phyloP scores from a whole-genome alignment of 352 stramenopile species.

The Phytopythium vexans region DNA sequence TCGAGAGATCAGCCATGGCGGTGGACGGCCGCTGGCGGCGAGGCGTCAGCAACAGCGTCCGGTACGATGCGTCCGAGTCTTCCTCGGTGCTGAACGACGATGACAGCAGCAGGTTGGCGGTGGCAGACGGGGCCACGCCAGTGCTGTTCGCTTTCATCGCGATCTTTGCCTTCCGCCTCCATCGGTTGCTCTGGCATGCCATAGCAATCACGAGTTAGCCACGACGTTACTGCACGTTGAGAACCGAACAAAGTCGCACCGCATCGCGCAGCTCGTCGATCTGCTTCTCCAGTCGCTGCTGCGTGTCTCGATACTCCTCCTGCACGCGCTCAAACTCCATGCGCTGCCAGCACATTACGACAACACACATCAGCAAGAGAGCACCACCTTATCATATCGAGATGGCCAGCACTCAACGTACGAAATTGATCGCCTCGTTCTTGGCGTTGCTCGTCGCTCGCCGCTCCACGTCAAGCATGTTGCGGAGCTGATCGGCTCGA shows the following conservation, averaged over 20 bases:
- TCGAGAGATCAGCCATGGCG: constrained; percentile 75
- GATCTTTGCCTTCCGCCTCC: constrained; percentile 73
- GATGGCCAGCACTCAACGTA: constrained; percentile 9
- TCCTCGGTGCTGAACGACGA: constrained; percentile 57
- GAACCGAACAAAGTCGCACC: constrained; percentile 12
- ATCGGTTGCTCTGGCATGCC: constrained; percentile 30
- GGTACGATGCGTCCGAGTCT: constrained; percentile 56
- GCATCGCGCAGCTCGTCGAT: constrained; percentile 54
- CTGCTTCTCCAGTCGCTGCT: constrained; percentile 66
- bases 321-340: constrained; percentile 39
- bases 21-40: constrained; percentile 44
- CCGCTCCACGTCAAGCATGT: constrained; percentile 34
- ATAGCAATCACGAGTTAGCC: constrained; percentile 1
- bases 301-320: constrained; percentile 48
- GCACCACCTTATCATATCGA: not conserved
- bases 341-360: constrained; percentile 20
- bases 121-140: constrained; percentile 7
- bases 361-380: not conserved
- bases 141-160: constrained; percentile 25
- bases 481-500: constrained; percentile 31
- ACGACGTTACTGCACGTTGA: too few species aligned
- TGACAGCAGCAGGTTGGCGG: constrained; percentile 35
- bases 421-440: constrained; percentile 35
- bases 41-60: constrained; percentile 40
- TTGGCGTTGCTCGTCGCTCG: constrained; percentile 27